Base-by-base conservation (phyloP, 768 basidiomycete genomes). In the Pulveroboletus sp. region DNA sequence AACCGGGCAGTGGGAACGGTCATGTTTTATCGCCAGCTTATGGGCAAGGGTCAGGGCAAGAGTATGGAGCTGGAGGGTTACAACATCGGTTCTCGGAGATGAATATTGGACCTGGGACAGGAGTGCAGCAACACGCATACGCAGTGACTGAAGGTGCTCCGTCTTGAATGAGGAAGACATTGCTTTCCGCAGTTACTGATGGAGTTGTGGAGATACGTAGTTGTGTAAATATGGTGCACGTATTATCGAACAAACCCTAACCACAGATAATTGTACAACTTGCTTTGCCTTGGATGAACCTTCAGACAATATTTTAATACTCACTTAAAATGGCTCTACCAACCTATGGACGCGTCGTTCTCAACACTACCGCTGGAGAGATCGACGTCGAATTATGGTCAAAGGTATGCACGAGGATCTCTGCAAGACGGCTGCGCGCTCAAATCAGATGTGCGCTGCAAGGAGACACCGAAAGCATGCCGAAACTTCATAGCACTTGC, bases 391-490 rank as follows among this genome's bases (percentile, higher is more conserved):
- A 96, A 62, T 73, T 95, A 46, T 97, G 92, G 93, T 82, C 92
- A 14, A 95, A 91, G 76, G 89, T 88, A 53, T 21, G 65, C 13
- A 47, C 26, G 32, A 45, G 24, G 17, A n/a, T 41, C n/a, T 49
- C 10, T 40, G 10, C 2, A 13, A 46, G 27, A 45, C 1, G 2
- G 17, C 9, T 5, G 5, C 2, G 14, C 27, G 24, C 27, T 50
- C 17, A 39, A 28, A 43, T n/a, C 21, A 10, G 8, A 26, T 39
- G 26, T 27, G 21, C 18, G 9, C 28, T 9, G 17, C 35, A 36
- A 91, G 83, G 95, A 98, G 83, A 83, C 91, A 18, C 96, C 96
- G 0, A 93, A 90, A 75, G 76, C 96, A 68, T 94, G 91, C 65
- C 80, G 94, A 41, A 94, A 94, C 70, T 92, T 93, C 68, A 73